Base-by-base conservation (phyloP, 2,329 filamentous ascomycete species). In the Pseudogymnoascus sp. region DNA sequence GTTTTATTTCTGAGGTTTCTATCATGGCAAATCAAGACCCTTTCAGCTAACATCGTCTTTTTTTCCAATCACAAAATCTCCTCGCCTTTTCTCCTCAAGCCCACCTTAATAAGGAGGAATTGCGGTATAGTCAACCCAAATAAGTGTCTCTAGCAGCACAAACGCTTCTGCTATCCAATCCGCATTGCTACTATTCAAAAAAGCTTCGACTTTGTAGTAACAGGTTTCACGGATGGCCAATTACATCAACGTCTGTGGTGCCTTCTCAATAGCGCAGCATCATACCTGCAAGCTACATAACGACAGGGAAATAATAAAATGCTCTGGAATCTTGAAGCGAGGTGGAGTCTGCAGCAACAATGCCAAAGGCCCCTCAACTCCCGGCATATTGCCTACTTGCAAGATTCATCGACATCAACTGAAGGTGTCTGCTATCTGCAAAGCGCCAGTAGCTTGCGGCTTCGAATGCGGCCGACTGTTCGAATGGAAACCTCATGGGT, bases 161-260 rank as follows among this genome's bases (percentile, higher is more conserved):
- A 36, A 13, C 35, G 11, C 35, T 36, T n/a, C 35, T n/a, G 5
- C 11, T n/a, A 36, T 36, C 5, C 5, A 37, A 7, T 37, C 36
- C 8, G 36, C 36, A 37, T 37, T n/a, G 36, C 36, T n/a, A 37
- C 13, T 6, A n/a, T 37, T 37, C 36, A n/a, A 37, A 37, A 4
- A 37, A 37, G n/a, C 5, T 37, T 37, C 6, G 15, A 21, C 21
- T 21, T 21, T 21, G 21, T 21, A 39, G 36, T 39, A 15, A 39
- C 13, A 9, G n/a, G 5, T 39, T 39, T 39, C n/a, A 15, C 36
- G 6, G n/a, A 41, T 41, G 39, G 39, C 39, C 39, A 41, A 6
- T 78, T 77, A 29, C 77, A 35, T 31, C 58, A 29, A 37, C 11
- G 50, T 44, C 40, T 39, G 58, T 36, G 50, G 15, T 26, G 11